phyloP scores from a whole-genome alignment of 768 basidiomycete species.

The Clitopilus passeckerianus region DNA sequence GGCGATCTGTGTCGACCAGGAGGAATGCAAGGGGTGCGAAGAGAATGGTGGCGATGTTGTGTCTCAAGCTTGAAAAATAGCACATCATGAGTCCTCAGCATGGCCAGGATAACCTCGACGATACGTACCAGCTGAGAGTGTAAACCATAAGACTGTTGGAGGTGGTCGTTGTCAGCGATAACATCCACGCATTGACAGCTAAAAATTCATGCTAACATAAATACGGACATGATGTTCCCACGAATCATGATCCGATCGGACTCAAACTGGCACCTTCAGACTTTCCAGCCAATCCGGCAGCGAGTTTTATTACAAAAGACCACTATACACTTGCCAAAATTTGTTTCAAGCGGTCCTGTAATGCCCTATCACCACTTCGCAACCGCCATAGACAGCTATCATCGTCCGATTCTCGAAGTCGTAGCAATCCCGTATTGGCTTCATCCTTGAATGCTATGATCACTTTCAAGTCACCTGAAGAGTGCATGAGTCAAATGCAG shows the following conservation, averaged over 20 bases:
- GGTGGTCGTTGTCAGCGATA: not conserved
- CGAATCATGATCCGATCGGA: not conserved
- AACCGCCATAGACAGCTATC: conserved; percentile 71
- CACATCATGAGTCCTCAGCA: conserved; percentile 6
- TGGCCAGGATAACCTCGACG: conserved; percentile 5
- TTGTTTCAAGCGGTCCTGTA: conserved; percentile 41
- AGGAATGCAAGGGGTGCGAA: conserved; percentile 56
- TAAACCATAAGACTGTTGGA: conserved; percentile 40
- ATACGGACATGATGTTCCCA: conserved; percentile 3
- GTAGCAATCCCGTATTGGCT: conserved; percentile 33
- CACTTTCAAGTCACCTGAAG: conserved; percentile 63
- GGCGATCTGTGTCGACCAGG: conserved; percentile 68
- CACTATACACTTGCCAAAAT: conserved; percentile 23
- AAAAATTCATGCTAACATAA: not conserved
- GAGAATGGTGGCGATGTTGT: conserved; percentile 51
- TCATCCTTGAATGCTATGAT: conserved; percentile 26
- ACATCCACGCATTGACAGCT: not conserved
- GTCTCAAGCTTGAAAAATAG: conserved; percentile 34
- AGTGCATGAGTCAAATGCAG: not conserved
- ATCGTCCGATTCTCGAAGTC: conserved; percentile 61
- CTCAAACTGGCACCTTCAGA: not conserved
- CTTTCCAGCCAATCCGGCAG: not conserved
- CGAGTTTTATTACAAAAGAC: not conserved
- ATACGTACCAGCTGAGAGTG: conserved; percentile 29
- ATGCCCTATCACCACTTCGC: conserved; percentile 41